A percentile compares a stretch with the other conserved stretches of the same genome.
Conservation (phyloP, 1,284 basidiomycete genomes). For the Malassezia yamatoensis region DNA sequence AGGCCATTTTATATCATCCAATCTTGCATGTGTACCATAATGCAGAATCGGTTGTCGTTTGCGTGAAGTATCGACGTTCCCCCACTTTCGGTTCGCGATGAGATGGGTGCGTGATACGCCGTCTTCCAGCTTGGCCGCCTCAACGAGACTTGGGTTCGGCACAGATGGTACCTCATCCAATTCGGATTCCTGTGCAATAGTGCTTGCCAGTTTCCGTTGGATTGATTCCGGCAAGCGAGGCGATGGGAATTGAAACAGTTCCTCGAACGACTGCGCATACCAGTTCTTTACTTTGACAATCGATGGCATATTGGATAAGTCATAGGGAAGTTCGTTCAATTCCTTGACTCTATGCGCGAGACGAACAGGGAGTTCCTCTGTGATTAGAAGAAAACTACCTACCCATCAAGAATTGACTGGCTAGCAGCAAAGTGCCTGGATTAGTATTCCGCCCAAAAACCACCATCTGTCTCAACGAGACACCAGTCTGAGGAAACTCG, state of each 20-base stretch:
- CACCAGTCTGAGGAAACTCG: constrained; percentile 44
- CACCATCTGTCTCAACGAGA: constrained; percentile 48
- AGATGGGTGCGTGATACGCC: constrained; percentile 19
- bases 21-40: constrained; percentile 70
- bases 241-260: constrained; percentile 43
- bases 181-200: background rate
- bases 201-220: constrained; percentile 27
- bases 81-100: background rate
- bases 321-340: constrained; percentile 85
- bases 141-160: constrained; percentile 40
- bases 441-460: constrained; percentile 45
- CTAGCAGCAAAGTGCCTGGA: constrained; percentile 43
- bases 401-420: constrained; percentile 35
- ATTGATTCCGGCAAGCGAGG: constrained; percentile 38
- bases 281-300: constrained; percentile 94
- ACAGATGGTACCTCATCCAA: constrained; percentile 19
- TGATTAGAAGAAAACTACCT: constrained; percentile 1
- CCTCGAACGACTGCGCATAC: constrained; percentile 95
- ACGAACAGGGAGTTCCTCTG: constrained; percentile 84
- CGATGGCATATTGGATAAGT: constrained; percentile 79
- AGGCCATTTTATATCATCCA: constrained; percentile 63
- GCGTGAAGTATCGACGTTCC: background rate
- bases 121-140: constrained; percentile 26
- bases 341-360: constrained; percentile 94
- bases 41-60: constrained; percentile 7